Evolutionary conservation across 129 eudicot genomes (phyloP).

Genomic region (Kitagawia praeruptora): DNA sequence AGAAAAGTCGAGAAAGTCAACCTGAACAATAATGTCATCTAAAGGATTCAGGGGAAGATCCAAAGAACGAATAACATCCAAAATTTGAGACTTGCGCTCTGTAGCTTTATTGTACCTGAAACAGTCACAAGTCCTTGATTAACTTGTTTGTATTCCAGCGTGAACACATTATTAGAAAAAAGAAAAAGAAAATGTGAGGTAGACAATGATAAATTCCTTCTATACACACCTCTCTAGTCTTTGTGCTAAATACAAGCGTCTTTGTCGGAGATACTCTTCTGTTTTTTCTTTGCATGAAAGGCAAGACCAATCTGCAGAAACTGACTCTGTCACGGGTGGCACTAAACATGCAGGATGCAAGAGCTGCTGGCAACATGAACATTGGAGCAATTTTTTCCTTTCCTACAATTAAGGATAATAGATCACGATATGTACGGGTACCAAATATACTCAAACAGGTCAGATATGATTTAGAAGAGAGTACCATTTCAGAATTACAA

Average conservation of each 20-base stretch:
- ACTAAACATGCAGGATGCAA: constrained; percentile 79
- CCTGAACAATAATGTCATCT: constrained; percentile 98
- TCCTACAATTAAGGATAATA: constrained; percentile 38
- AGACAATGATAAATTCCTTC: background rate
- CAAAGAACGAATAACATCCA: constrained; percentile 66
- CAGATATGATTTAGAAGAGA: background rate
- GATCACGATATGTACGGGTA: constrained; percentile 6
- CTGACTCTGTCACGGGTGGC: constrained; percentile 60
- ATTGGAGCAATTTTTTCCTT: constrained; percentile 82
- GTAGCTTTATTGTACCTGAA: constrained; percentile 75
- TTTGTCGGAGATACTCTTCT: constrained; percentile 80
- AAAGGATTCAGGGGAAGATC: constrained; percentile 95
- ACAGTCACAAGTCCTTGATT: constrained; percentile 3
- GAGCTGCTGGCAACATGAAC: constrained; percentile 85
- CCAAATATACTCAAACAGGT: constrained; percentile 4
- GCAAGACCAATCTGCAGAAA: constrained; percentile 73
- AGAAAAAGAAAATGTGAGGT: background rate
- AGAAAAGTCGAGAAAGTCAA: constrained; percentile 7
- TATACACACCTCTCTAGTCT: constrained; percentile 48
- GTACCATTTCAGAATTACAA: constrained; percentile 83
- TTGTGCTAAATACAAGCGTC: constrained; percentile 59
- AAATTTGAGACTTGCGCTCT: constrained; percentile 63
- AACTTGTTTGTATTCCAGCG: background rate
- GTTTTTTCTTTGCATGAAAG: constrained; percentile 84
- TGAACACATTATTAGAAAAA: background rate